phyloP scores from a whole-genome alignment of 192 early-diverging fungal species.

The Coemansia sp. region DNA sequence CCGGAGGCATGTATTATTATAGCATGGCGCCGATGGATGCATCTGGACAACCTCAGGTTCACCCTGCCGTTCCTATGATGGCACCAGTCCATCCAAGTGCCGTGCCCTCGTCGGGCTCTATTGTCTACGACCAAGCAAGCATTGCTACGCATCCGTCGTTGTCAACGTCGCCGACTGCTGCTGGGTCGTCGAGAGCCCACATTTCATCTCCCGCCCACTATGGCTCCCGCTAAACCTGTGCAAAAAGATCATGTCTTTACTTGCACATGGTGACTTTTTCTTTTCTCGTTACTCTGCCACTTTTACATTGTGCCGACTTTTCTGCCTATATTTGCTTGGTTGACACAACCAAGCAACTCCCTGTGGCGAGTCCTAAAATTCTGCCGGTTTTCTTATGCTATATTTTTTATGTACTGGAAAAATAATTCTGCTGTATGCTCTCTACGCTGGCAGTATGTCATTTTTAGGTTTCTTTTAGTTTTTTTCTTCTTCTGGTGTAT shows the following conservation, averaged over 20 bases:
- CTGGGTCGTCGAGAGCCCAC: slow-evolving; percentile 3
- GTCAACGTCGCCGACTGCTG: slow-evolving; percentile 4
- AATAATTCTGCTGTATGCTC: background rate
- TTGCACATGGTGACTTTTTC: background rate
- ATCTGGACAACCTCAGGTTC: slow-evolving; percentile 7
- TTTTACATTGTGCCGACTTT: background rate
- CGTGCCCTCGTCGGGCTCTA: background rate
- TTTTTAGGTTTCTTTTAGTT: slow-evolving; percentile 2
- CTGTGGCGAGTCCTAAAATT: no score
- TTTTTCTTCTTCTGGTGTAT: background rate
- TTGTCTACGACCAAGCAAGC: slow-evolving; percentile 6
- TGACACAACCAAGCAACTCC: no score
- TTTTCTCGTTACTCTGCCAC: slow-evolving; percentile 4
- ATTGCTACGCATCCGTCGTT: background rate
- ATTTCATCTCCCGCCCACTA: slow-evolving; percentile 10
- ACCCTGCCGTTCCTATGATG: slow-evolving; percentile 21
- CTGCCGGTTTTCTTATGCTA: background rate
- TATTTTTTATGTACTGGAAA: slow-evolving; percentile 4
- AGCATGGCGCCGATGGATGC: slow-evolving; percentile 36
- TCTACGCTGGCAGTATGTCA: background rate
- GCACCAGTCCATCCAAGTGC: slow-evolving; percentile 19
- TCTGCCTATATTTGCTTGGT: no score
- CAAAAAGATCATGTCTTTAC: background rate
- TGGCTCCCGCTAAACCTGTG: slow-evolving; percentile 1
- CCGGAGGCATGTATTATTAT: slow-evolving; percentile 41